Percentiles rank a stretch among this genome's conserved stretches.
Conservation (phyloP, 1,284 basidiomycete genomes). For the Pyrrhoderma lamaoense region DNA sequence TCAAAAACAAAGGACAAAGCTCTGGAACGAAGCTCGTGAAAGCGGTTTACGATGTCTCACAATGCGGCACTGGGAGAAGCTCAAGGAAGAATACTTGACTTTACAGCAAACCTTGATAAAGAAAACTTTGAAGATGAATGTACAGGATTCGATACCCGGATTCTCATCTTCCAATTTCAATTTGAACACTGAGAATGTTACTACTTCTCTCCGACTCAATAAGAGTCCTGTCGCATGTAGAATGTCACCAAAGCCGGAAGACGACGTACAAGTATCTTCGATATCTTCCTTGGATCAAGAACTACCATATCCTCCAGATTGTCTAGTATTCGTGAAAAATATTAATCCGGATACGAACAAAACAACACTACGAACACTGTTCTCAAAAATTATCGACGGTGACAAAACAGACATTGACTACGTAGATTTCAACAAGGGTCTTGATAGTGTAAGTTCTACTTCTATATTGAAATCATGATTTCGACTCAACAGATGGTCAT, state of each 20-base stretch:
- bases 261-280: background rate
- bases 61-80: slow-evolving; percentile 51
- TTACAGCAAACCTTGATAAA: slow-evolving; percentile 47
- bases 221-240: no score
- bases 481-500: background rate
- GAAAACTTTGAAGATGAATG: slow-evolving; percentile 32
- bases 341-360: slow-evolving; percentile 69
- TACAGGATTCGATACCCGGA: background rate
- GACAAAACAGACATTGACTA: slow-evolving; percentile 49
- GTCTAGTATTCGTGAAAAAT: slow-evolving; percentile 62
- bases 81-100: slow-evolving; percentile 58
- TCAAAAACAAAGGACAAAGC: background rate
- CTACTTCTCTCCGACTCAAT: no score
- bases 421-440: slow-evolving; percentile 70
- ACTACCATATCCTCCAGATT: slow-evolving; percentile 46
- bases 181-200: no score
- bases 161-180: background rate
- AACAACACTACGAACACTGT: slow-evolving; percentile 59
- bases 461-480: background rate
- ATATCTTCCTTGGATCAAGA: background rate
- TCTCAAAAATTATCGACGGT: slow-evolving; percentile 35
- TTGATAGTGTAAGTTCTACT: slow-evolving; percentile 48
- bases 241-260: background rate
- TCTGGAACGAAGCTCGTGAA: slow-evolving; percentile 37
- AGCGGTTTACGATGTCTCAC: slow-evolving; percentile 52